Evolutionary conservation across 495 filamentous ascomycete species (phyloP).

Genomic region (Rostrohypoxylon terebratum): DNA sequence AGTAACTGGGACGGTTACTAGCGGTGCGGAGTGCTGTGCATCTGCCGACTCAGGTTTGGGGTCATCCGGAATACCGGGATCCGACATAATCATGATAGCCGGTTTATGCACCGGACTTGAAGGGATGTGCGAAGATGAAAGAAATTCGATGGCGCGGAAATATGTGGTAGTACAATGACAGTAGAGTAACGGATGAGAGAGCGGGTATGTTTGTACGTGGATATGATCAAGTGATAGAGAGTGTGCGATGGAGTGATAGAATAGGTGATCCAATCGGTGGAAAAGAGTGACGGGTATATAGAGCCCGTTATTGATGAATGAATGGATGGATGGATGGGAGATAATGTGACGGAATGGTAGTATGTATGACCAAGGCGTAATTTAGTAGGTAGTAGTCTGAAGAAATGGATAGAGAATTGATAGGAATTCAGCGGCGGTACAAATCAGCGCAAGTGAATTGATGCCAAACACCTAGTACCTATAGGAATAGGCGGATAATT

Average conservation of each 20-base stretch:
- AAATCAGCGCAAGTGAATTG: neutral
- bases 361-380: no score
- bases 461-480: neutral
- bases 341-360: neutral
- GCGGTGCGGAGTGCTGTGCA: neutral
- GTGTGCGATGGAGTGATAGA: neutral
- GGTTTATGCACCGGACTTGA: neutral
- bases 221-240: no score
- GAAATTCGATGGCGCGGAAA: neutral
- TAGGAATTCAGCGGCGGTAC: neutral
- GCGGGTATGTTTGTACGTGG: no score
- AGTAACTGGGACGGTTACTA: conserved; percentile 19
- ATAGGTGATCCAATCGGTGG: neutral
- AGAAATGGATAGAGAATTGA: neutral
- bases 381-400: no score
- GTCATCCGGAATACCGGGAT: conserved; percentile 26
- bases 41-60: neutral
- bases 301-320: neutral
- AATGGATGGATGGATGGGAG: neutral
- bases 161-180: neutral
- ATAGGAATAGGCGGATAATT: neutral
- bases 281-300: neutral
- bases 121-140: neutral
- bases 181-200: neutral
- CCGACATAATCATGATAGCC: conserved; percentile 9